These are phyloP conservation scores for Bimuria novae-zelandiae DNA, from an alignment of 2,329 filamentous ascomycete species.

Conservation along the genomic window DNA sequence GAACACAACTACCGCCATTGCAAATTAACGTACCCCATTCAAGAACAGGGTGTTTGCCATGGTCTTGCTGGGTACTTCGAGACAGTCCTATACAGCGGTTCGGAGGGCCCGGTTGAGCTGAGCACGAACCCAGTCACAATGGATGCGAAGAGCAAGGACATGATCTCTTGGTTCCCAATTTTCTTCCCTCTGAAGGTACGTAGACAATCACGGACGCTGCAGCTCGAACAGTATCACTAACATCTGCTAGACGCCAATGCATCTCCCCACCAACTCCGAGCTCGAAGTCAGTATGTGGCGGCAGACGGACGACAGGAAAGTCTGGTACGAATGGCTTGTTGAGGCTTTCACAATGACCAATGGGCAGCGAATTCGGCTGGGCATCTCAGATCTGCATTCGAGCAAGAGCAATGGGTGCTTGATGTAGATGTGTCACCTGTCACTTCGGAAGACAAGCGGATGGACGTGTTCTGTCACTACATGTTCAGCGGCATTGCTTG, in stretches of 20 bases:
- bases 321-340: constrained; percentile 98
- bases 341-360: constrained; percentile 75
- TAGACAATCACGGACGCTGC: neutral
- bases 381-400: constrained; percentile 48
- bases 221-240: constrained; percentile 1
- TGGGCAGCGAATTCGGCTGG: constrained; percentile 68
- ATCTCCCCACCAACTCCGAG: constrained; percentile 82
- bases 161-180: constrained; percentile 99
- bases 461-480: neutral
- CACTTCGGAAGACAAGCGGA: neutral
- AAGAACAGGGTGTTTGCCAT: constrained; percentile 81
- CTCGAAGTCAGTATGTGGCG: constrained; percentile 94
- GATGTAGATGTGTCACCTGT: constrained; percentile 34
- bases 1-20: constrained; percentile 88
- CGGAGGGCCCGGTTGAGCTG: constrained; percentile 71
- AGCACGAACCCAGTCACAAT: constrained; percentile 93
- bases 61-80: constrained; percentile 96
- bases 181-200: constrained; percentile 93
- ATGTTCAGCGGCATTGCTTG: neutral
- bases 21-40: constrained; percentile 76
- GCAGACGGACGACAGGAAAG: constrained; percentile 90
- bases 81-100: constrained; percentile 79
- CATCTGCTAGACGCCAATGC: constrained; percentile 73
- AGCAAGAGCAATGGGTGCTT: constrained; percentile 46
- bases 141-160: constrained; percentile 89